Evolutionary conservation across 2,329 filamentous ascomycete genomes (phyloP), one percentile per base, ranked within the genome.

Genomic region (Aspergillus cejpii): DNA sequence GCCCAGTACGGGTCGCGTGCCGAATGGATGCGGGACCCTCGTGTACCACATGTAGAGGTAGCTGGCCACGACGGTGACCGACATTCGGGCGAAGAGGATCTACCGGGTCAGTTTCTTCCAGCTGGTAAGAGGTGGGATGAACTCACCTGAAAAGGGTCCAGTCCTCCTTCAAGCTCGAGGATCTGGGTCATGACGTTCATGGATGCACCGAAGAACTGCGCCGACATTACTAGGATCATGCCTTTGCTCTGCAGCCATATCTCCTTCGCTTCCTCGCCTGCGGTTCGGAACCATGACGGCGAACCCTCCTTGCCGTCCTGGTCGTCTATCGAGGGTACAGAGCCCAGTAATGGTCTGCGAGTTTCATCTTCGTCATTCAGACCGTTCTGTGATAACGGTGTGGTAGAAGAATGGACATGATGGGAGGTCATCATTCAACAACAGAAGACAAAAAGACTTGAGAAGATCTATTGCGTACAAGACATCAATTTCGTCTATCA

Each of bases 161-260:
- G 83, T 2, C 80, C 80, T 37, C 79, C 79, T 53, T 80, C 73
- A 27, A 78, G 74, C 62, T 94, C 87, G 29, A 95, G 71, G 8
- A 91, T 65, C 15, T 88, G 76, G 0, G 87, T 86, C 31, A 81
- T 81, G 7, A 94, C 79, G 62, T 92, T 94, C 90, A 95, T 95
- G 41, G 86, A 67, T 0, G 84, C 82, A 1, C 84, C 87, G 56
- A 95, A 95, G 27, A 92, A 71, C 65, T 94, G 88, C 0, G 87
- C 78, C 2, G 83, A 49, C 14, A 89, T 72, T 34, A 95, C 86
- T 36, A 89, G 72, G 17, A 84, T 71, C 15, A 90, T 76, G 1
- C 86, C 85, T 53, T 84, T 83, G 58, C 92, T 89, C 43, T 72
- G 69, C 3, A 66, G 51, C 83, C 84, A 88, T 41, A 61, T 43